Conservation (phyloP, 1,139 yeast species). For the Magnusiomyces suaveolens region DNA sequence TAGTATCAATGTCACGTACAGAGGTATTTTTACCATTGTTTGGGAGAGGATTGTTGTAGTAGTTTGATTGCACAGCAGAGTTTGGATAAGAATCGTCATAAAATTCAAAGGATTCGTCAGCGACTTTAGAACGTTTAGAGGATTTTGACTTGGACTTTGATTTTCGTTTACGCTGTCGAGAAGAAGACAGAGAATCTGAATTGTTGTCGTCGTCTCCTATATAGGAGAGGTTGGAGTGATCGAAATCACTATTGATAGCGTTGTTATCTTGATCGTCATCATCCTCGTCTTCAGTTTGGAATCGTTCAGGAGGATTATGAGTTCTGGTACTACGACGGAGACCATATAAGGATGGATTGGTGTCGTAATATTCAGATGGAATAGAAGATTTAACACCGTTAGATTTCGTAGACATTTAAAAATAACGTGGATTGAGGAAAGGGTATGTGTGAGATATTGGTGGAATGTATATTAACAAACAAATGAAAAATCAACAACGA, state of each 20-base stretch:
- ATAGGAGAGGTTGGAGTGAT: slow-evolving; percentile 3
- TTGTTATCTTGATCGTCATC: slow-evolving; percentile 22
- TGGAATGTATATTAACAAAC: too few relatives aligned
- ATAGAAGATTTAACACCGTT: slow-evolving; percentile 4
- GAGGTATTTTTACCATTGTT: too few relatives aligned
- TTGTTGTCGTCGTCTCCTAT: slow-evolving; percentile 11
- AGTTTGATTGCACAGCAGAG: slow-evolving; percentile 3
- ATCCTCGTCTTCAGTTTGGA: slow-evolving; percentile 32
- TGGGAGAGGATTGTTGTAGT: too few relatives aligned
- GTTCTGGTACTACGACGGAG: slow-evolving; percentile 79
- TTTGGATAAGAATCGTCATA: slow-evolving; percentile 11
- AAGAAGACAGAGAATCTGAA: background rate
- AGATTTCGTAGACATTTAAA: slow-evolving; percentile 4
- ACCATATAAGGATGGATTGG: slow-evolving; percentile 83
- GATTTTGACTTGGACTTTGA: slow-evolving; percentile 7
- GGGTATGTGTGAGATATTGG: too few relatives aligned
- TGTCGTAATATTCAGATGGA: slow-evolving; percentile 17
- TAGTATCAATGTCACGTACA: slow-evolving; percentile 13
- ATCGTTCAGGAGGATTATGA: slow-evolving; percentile 41
- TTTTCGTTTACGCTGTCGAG: slow-evolving; percentile 15
- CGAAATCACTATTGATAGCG: slow-evolving; percentile 15
- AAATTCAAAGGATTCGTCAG: slow-evolving; percentile 14
- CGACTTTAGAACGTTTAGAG: slow-evolving; percentile 6
- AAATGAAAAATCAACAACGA: too few relatives aligned
- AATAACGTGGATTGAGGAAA: too few relatives aligned